phyloP scores from a whole-genome alignment of 805 yeast species.

The Clavispora asparagi region DNA sequence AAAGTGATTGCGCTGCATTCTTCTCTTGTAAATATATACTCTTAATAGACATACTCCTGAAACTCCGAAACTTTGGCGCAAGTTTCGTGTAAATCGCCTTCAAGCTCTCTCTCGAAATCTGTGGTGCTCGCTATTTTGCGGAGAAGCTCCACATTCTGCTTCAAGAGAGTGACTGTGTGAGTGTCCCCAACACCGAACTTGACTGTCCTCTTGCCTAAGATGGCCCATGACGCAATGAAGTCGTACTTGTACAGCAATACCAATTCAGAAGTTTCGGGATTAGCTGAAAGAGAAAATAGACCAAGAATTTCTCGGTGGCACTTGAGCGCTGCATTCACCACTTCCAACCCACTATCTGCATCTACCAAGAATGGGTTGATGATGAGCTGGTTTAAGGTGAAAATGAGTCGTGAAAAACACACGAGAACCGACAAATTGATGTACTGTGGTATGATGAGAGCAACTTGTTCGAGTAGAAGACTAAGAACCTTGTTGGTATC shows the following conservation, averaged over 20 bases:
- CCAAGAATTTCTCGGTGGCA: constrained; percentile 20
- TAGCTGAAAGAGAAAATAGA: constrained; percentile 8
- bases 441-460: constrained; percentile 1
- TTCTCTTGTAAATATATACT: constrained; percentile 3
- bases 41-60: background rate
- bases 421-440: constrained; percentile 16
- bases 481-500: constrained; percentile 9
- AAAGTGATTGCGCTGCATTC: constrained; percentile 9
- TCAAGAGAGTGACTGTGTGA: background rate
- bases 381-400: constrained; percentile 26
- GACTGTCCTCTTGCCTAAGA: constrained; percentile 11
- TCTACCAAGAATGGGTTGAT: constrained; percentile 25
- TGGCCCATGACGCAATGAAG: constrained; percentile 32
- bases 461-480: constrained; percentile 16
- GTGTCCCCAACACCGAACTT: constrained; percentile 9
- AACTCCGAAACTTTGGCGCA: constrained; percentile 5
- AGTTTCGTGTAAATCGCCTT: constrained; percentile 3
- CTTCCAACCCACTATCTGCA: constrained; percentile 10
- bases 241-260: constrained; percentile 27
- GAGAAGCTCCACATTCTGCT: constrained; percentile 1
- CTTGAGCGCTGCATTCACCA: constrained; percentile 15
- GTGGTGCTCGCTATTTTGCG: background rate
- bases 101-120: background rate
- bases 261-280: constrained; percentile 14
- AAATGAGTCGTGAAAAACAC: constrained; percentile 24